phyloP scores from a whole-genome alignment of 2,329 filamentous ascomycete genomes.

The Xylariales sp. region DNA sequence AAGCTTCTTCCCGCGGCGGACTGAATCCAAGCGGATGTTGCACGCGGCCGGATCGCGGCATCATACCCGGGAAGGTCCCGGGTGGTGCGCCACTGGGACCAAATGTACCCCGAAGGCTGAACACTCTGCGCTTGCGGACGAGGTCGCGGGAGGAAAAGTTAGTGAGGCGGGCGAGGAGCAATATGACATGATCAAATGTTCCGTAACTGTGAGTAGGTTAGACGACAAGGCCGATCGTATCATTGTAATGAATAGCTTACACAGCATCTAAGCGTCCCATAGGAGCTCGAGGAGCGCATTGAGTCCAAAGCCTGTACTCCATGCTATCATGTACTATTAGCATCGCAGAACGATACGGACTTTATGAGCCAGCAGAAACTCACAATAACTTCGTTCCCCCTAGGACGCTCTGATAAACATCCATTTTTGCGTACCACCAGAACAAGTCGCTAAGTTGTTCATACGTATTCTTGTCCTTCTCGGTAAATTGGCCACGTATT shows the following conservation, averaged over 20 bases:
- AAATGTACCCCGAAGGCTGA: constrained; percentile 54
- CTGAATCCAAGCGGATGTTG: constrained; percentile 51
- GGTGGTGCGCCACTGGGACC: constrained; percentile 39
- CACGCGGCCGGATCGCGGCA: constrained; percentile 47
- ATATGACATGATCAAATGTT: constrained; percentile 80
- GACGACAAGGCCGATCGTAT: too few species aligned
- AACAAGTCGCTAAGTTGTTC: constrained; percentile 81
- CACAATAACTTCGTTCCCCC: constrained; percentile 84
- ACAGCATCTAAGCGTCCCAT: constrained; percentile 71
- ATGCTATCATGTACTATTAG: too few species aligned
- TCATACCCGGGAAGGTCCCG: constrained; percentile 50
- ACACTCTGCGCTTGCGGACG: constrained; percentile 68
- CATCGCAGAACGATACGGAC: too few species aligned
- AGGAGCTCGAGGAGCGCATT: constrained; percentile 80
- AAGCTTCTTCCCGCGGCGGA: constrained; percentile 37
- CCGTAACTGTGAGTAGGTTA: constrained; percentile 65
- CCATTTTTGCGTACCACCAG: constrained; percentile 97
- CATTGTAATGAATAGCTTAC: too few species aligned
- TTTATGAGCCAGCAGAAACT: too few species aligned
- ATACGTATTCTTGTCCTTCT: constrained; percentile 71
- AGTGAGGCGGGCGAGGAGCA: constrained; percentile 74
- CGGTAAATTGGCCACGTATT: constrained; percentile 32
- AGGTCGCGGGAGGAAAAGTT: constrained; percentile 77
- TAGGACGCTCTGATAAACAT: constrained; percentile 84
- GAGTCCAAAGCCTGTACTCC: constrained; percentile 76